Evolutionary conservation across 306 rosid species (phyloP).

Genomic region (Prosopis cineraria): DNA sequence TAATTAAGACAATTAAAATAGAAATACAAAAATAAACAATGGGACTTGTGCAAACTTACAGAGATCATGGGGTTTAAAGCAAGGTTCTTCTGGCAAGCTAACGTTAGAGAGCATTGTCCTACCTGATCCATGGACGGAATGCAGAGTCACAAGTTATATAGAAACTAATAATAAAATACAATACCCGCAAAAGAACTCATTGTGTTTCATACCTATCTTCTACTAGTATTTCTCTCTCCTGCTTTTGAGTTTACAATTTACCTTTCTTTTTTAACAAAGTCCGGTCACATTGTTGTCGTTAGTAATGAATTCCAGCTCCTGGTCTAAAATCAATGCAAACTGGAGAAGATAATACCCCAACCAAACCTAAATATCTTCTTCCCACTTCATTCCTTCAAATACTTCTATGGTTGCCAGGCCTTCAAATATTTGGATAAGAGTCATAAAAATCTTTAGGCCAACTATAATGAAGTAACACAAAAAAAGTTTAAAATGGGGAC

Average conservation of each 20-base stretch:
- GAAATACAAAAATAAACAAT: too few relatives aligned
- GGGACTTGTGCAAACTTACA: too few relatives aligned
- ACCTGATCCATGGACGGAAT: too few relatives aligned
- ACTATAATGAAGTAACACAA: constrained; percentile 3
- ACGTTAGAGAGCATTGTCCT: too few relatives aligned
- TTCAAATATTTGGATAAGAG: too few relatives aligned
- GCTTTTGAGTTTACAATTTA: constrained; percentile 38
- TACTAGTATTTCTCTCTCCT: constrained; percentile 44
- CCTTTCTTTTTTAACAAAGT: constrained; percentile 51
- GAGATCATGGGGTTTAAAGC: too few relatives aligned
- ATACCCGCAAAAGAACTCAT: not conserved
- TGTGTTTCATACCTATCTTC: constrained; percentile 54
- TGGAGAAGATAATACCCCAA: not conserved
- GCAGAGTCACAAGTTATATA: constrained; percentile 6
- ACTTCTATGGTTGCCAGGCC: too few relatives aligned
- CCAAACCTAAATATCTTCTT: not conserved
- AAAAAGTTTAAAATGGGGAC: not conserved
- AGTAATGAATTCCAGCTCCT: too few relatives aligned
- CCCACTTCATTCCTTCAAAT: not conserved
- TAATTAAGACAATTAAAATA: too few relatives aligned
- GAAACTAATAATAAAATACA: not conserved
- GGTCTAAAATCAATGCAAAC: constrained; percentile 2
- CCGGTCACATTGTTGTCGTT: constrained; percentile 43
- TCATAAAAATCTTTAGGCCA: not conserved
- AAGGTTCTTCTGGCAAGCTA: too few relatives aligned